Percentiles rank a stretch among this genome's conserved stretches.
Conservation (phyloP, 176 grass and related monocot species). For the Avena atlantica region DNA sequence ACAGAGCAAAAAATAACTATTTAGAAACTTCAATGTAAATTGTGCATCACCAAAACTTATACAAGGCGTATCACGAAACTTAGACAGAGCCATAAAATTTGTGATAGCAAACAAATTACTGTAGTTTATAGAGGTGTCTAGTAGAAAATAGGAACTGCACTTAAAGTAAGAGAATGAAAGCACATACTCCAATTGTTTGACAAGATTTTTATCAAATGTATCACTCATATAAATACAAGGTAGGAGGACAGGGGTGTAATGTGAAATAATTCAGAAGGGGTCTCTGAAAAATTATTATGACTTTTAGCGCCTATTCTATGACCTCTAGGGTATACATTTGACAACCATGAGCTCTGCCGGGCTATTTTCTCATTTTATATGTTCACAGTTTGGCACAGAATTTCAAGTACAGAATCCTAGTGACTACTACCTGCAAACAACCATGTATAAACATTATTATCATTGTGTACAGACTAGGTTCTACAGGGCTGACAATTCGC, state of each 20-base stretch:
- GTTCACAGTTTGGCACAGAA: slow-evolving; percentile 15
- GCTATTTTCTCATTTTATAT: background rate
- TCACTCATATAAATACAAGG: slow-evolving; percentile 14
- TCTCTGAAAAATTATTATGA: background rate
- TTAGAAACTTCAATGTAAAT: background rate
- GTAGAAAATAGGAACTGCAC: background rate
- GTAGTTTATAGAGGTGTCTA: slow-evolving; percentile 14
- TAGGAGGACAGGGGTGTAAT: background rate
- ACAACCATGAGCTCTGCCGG: background rate
- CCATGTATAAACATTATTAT: background rate
- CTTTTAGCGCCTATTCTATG: background rate
- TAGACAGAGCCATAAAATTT: slow-evolving; percentile 17
- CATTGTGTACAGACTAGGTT: background rate
- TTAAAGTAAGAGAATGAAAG: background rate
- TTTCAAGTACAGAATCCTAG: background rate
- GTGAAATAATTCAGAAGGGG: background rate
- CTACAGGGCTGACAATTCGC: background rate
- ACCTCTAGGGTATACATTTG: background rate
- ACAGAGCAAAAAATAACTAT: slow-evolving; percentile 1
- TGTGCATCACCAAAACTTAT: background rate
- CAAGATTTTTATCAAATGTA: background rate
- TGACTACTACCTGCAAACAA: slow-evolving; percentile 15
- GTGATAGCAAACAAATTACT: background rate
- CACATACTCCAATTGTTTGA: background rate
- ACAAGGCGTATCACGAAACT: background rate